These are phyloP conservation scores for Poronia punctata DNA, from an alignment of 495 filamentous ascomycete species.

Conservation along the genomic window DNA sequence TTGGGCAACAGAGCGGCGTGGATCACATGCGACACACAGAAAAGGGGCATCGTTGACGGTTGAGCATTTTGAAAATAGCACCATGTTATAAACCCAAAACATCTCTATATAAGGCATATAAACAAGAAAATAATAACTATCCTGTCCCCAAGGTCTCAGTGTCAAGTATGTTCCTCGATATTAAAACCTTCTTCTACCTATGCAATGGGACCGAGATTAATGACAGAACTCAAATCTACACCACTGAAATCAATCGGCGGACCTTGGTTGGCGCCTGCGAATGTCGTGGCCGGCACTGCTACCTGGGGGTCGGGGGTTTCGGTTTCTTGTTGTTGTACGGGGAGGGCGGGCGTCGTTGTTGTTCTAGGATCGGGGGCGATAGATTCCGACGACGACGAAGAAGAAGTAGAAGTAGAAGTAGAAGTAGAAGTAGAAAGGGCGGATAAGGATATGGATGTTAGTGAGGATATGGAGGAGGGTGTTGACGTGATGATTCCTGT, in stretches of 20 bases:
- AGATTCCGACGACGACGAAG: no score
- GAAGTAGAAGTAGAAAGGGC: no score
- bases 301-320: conserved; percentile 5
- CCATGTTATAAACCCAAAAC: conserved; percentile 2
- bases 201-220: conserved; percentile 21
- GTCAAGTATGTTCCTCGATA: neutral
- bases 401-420: no score
- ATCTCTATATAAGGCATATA: neutral
- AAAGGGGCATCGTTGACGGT: conserved; percentile 1
- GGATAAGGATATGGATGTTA: conserved; percentile 5
- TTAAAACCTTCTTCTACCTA: neutral
- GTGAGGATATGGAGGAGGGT: conserved; percentile 2
- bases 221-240: conserved; percentile 20
- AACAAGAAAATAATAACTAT: neutral
- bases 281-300: conserved; percentile 10
- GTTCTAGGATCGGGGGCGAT: no score
- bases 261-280: conserved; percentile 14
- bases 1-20: no score
- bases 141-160: neutral
- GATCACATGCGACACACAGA: no score
- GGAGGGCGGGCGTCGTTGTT: conserved; percentile 10
- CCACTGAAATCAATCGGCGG: conserved; percentile 26
- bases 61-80: neutral
- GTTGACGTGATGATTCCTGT: neutral
- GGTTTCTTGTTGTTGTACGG: conserved; percentile 13